phyloP scores from a whole-genome alignment of 768 basidiomycete species.

The Boletus eberwhitei region DNA sequence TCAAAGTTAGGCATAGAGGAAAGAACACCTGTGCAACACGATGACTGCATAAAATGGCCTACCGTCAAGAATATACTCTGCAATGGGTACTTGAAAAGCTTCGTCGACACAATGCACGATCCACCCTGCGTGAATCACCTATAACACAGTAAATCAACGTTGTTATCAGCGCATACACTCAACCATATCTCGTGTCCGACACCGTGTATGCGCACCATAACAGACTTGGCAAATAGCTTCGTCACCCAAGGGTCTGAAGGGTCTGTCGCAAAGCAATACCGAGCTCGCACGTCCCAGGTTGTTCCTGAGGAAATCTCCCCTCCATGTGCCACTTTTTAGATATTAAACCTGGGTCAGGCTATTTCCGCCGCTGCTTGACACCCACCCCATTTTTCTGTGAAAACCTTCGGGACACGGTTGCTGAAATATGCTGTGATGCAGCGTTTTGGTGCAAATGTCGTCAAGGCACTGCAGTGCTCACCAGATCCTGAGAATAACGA shows the following conservation, averaged over 20 bases:
- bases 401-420: conserved; percentile 18
- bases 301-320: conserved; percentile 17
- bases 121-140: conserved; percentile 33
- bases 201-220: conserved; percentile 23
- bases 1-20: too few species aligned
- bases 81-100: conserved; percentile 25
- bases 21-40: too few species aligned
- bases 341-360: neutral
- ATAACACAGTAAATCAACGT: neutral
- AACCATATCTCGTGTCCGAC: neutral
- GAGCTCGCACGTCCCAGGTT: conserved; percentile 10
- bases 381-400: conserved; percentile 27
- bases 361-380: neutral
- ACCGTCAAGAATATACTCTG: conserved; percentile 32
- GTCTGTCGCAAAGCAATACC: conserved; percentile 32
- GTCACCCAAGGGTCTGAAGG: conserved; percentile 26
- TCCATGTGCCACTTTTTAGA: conserved; percentile 21
- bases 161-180: conserved; percentile 8
- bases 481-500: conserved; percentile 25
- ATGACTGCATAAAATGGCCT: conserved; percentile 7
- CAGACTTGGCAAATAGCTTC: conserved; percentile 26
- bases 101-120: conserved; percentile 28
- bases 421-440: conserved; percentile 28
- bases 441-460: neutral
- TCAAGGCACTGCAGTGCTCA: neutral